These are phyloP conservation scores for Pseudotsuga menziesii DNA, from an alignment of 75 land plant genomes.

Conservation along the genomic window DNA sequence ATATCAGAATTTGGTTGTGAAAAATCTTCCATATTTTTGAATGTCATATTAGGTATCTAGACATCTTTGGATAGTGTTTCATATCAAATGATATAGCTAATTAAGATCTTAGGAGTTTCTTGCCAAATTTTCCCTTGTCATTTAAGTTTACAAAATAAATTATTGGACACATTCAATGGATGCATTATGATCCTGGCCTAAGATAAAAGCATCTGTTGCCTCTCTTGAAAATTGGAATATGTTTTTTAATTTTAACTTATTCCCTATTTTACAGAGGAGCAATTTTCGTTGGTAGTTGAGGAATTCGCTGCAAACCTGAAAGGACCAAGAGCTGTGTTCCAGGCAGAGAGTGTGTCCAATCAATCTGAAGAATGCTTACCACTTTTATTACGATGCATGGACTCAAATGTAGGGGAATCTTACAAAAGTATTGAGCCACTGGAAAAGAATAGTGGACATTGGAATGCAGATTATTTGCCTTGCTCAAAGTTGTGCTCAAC, in stretches of 20 bases:
- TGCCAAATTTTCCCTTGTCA: background rate
- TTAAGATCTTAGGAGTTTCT: background rate
- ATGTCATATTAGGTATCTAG: background rate
- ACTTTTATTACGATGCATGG: background rate
- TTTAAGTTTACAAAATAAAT: background rate
- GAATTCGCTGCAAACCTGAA: conserved; percentile 6
- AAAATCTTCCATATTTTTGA: background rate
- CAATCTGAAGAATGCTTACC: conserved; percentile 5
- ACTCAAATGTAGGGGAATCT: background rate
- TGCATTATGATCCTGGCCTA: background rate
- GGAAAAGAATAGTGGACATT: background rate
- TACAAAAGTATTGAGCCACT: background rate
- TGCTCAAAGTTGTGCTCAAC: conserved; percentile 2
- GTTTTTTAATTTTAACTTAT: background rate
- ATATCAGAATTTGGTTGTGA: background rate
- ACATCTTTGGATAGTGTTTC: background rate
- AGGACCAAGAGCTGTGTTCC: conserved; percentile 8
- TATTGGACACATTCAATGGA: background rate
- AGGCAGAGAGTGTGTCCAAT: background rate
- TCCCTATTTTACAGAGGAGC: conserved; percentile 4
- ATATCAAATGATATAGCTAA: background rate
- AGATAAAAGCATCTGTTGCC: background rate
- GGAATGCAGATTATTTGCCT: background rate
- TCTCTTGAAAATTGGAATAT: background rate
- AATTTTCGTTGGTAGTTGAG: conserved; percentile 5